phyloP scores from a whole-genome alignment of 2,329 filamentous ascomycete genomes.

The Acrodontium crateriforme region DNA sequence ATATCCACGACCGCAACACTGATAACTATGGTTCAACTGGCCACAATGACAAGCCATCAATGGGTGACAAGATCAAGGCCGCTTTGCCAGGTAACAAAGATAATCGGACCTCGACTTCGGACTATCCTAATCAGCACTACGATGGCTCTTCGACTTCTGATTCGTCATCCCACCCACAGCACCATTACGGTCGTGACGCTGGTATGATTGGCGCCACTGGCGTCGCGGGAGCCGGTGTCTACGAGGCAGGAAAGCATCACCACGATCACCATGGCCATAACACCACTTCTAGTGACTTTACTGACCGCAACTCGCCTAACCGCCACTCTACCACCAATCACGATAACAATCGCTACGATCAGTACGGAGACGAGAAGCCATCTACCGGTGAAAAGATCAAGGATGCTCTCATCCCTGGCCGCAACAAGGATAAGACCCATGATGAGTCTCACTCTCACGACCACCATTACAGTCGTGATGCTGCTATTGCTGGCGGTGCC shows the following conservation, averaged over 20 bases:
- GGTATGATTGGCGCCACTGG: conserved; percentile 15
- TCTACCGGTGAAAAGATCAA: no score
- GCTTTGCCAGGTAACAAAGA: not conserved
- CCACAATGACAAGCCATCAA: not conserved
- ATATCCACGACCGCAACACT: not conserved
- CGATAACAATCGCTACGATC: no score
- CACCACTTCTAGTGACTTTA: no score
- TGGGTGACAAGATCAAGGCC: not conserved
- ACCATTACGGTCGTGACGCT: conserved; percentile 16
- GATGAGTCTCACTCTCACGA: not conserved
- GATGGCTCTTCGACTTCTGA: not conserved
- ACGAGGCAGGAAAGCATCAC: conserved; percentile 14
- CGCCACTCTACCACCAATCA: no score
- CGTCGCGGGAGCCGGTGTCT: conserved; percentile 13
- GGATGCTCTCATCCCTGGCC: no score
- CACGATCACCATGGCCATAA: no score
- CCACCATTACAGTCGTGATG: conserved; percentile 10
- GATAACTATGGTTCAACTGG: no score
- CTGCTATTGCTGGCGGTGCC: conserved; percentile 20
- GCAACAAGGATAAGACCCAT: no score
- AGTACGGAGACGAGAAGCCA: no score
- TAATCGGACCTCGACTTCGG: not conserved
- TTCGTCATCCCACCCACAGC: conserved; percentile 4
- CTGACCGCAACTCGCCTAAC: no score
- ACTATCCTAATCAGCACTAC: not conserved